These are phyloP conservation scores for Pseudogymnoascus sp. DNA, from an alignment of 2,329 filamentous ascomycete species.

Conservation along the genomic window DNA sequence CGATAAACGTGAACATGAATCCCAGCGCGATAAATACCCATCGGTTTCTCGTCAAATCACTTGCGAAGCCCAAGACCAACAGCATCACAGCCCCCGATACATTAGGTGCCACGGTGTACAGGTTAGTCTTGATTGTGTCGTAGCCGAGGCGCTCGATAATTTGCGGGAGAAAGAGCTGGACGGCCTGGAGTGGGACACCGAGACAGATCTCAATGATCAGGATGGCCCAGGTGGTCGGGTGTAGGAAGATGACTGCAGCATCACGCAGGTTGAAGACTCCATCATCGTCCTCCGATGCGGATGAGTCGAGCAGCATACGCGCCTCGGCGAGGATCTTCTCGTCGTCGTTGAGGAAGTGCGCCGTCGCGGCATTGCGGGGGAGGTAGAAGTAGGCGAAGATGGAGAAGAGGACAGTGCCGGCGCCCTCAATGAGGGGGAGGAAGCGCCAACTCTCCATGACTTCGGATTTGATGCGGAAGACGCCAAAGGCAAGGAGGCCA, in stretches of 20 bases:
- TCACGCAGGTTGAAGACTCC: constrained; percentile 26
- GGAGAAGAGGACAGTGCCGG: constrained; percentile 23
- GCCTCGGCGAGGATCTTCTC: constrained; percentile 40
- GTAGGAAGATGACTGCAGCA: constrained; percentile 36
- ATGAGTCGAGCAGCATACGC: constrained; percentile 68
- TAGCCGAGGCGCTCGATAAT: constrained; percentile 44
- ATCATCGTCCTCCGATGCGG: constrained; percentile 27
- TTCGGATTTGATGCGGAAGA: constrained; percentile 46
- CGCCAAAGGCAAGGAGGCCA: constrained; percentile 24
- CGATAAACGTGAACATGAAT: constrained; percentile 65
- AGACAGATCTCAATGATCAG: constrained; percentile 49
- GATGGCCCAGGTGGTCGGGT: constrained; percentile 36
- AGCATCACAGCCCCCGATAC: constrained; percentile 65
- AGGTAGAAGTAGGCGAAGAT: constrained; percentile 31
- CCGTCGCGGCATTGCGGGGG: constrained; percentile 24
- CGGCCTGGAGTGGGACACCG: constrained; percentile 50
- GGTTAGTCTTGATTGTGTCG: constrained; percentile 54
- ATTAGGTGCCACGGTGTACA: constrained; percentile 77
- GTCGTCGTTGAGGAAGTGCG: constrained; percentile 24
- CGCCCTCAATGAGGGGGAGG: constrained; percentile 40
- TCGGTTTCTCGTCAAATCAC: constrained; percentile 41
- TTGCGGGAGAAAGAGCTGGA: constrained; percentile 46
- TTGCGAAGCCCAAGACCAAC: constrained; percentile 62
- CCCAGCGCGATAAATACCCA: constrained; percentile 65
- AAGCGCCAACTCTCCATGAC: constrained; percentile 43